phyloP scores from a whole-genome alignment of 345 rosid species.

The Populus tremula region DNA sequence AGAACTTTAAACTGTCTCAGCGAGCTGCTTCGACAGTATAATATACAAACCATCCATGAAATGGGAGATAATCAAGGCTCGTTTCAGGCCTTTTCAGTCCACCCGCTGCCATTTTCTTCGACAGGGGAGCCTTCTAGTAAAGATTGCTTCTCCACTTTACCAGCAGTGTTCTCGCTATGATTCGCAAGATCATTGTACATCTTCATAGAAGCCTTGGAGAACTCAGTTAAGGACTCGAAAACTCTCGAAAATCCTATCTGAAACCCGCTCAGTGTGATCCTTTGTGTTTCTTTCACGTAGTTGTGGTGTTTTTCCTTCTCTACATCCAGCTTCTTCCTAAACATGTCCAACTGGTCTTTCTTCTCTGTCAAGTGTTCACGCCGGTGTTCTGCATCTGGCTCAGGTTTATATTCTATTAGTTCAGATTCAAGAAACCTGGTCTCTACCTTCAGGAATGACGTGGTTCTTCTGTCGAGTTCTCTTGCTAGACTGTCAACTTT shows the following conservation, averaged over 20 bases:
- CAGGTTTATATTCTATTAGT: slow-evolving; percentile 36
- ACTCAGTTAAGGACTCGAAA: slow-evolving; percentile 48
- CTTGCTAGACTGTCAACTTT: slow-evolving; percentile 59
- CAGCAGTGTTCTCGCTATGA: slow-evolving; percentile 28
- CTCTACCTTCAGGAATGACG: slow-evolving; percentile 45
- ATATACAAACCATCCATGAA: slow-evolving; percentile 30
- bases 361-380: slow-evolving; percentile 32
- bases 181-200: slow-evolving; percentile 50
- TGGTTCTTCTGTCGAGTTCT: slow-evolving; percentile 52
- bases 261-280: slow-evolving; percentile 53
- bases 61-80: not conserved
- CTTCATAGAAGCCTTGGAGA: slow-evolving; percentile 48
- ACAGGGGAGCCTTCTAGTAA: slow-evolving; percentile 30
- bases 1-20: slow-evolving; percentile 39
- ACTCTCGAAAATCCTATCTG: slow-evolving; percentile 49
- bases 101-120: slow-evolving; percentile 38
- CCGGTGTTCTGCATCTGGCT: slow-evolving; percentile 23
- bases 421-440: slow-evolving; percentile 44
- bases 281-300: slow-evolving; percentile 52
- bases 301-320: slow-evolving; percentile 57
- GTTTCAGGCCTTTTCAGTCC: slow-evolving; percentile 5
- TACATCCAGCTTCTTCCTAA: slow-evolving; percentile 41
- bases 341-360: slow-evolving; percentile 51
- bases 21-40: slow-evolving; percentile 52
- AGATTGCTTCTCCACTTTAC: slow-evolving; percentile 29